These are phyloP conservation scores for Pseudogymnoascus verrucosus DNA, from an alignment of 2,329 filamentous ascomycete species.

Conservation along the genomic window DNA sequence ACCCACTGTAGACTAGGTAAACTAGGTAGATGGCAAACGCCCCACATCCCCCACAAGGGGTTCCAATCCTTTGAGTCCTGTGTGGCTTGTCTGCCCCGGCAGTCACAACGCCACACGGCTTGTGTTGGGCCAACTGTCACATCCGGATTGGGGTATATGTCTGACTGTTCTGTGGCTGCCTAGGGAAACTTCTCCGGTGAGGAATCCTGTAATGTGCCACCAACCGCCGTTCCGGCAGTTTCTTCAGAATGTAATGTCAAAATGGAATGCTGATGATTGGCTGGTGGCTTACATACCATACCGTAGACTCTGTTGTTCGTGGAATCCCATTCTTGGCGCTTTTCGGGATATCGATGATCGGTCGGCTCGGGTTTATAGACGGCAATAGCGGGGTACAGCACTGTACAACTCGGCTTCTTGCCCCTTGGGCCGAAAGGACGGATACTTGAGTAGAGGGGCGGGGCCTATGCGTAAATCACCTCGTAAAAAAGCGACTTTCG, in stretches of 20 bases:
- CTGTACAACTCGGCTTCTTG: background rate
- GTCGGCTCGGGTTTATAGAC: background rate
- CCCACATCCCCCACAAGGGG: background rate
- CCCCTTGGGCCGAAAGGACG: background rate
- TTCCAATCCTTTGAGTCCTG: background rate
- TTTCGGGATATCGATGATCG: background rate
- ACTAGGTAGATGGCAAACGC: background rate
- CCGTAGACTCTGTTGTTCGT: background rate
- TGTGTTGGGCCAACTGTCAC: background rate
- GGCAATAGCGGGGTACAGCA: background rate
- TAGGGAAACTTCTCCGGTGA: background rate
- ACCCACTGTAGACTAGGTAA: background rate
- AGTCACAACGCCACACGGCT: background rate
- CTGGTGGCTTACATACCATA: background rate
- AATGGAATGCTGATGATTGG: background rate
- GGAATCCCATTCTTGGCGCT: background rate
- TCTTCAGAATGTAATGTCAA: background rate
- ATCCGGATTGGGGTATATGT: background rate
- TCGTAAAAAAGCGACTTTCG: background rate
- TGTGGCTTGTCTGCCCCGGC: background rate
- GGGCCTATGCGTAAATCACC: background rate
- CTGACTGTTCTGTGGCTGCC: background rate
- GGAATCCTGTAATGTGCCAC: background rate
- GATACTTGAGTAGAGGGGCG: background rate
- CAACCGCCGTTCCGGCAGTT: background rate